Conservation (phyloP, 176 grass and related monocot species). For the Carex kokanica region DNA sequence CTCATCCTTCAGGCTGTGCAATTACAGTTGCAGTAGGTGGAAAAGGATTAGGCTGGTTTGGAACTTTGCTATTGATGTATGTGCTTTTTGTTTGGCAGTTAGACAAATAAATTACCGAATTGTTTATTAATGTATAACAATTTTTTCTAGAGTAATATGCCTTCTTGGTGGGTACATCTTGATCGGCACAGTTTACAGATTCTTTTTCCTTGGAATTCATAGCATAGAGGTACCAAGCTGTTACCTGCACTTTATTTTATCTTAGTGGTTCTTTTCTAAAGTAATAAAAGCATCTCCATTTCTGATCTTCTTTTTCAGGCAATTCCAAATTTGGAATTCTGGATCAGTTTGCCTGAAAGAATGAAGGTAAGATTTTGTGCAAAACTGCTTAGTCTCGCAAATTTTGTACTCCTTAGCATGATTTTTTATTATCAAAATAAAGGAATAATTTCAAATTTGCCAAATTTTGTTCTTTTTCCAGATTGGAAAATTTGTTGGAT, state of each 20-base stretch:
- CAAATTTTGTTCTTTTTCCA: not conserved
- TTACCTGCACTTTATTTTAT: slow-evolving; percentile 4
- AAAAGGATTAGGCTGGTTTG: slow-evolving; percentile 76
- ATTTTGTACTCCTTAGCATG: not conserved
- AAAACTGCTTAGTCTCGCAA: slow-evolving; percentile 19
- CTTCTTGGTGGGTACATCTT: slow-evolving; percentile 77
- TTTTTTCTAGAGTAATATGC: slow-evolving; percentile 56
- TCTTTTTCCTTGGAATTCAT: slow-evolving; percentile 80
- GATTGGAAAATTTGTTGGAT: not conserved
- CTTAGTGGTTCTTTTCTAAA: not conserved
- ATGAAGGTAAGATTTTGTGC: slow-evolving; percentile 40
- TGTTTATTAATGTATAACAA: slow-evolving; percentile 25
- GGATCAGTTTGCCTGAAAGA: slow-evolving; percentile 59
- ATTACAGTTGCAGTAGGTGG: slow-evolving; percentile 50
- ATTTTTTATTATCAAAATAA: not conserved
- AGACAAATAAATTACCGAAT: not conserved
- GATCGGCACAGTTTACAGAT: slow-evolving; percentile 74
- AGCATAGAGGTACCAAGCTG: slow-evolving; percentile 56
- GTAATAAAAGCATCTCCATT: slow-evolving; percentile 14
- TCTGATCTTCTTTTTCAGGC: slow-evolving; percentile 45
- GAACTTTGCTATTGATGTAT: slow-evolving; percentile 65
- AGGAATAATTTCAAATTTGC: slow-evolving; percentile 1
- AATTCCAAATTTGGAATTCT: slow-evolving; percentile 85
- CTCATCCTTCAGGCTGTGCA: slow-evolving; percentile 87
- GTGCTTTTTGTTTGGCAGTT: slow-evolving; percentile 31